Evolutionary conservation across 371 early-diverging fungal species (phyloP).

Genomic region (Paraphysoderma sedebokerense): DNA sequence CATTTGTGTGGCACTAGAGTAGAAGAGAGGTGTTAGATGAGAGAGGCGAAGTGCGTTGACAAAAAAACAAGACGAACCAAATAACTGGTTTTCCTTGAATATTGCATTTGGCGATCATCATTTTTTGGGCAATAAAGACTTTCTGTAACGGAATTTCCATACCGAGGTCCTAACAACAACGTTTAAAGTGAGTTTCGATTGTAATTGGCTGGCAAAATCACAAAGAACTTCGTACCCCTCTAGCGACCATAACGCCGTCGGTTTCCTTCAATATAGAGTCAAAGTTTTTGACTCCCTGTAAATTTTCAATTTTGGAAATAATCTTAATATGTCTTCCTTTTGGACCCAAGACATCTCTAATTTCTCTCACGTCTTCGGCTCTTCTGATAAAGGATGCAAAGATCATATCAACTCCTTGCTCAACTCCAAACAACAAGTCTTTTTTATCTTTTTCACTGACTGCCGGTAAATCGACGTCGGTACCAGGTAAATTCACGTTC

Average conservation of each 20-base stretch:
- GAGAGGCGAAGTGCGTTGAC: neutral
- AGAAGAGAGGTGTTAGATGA: neutral
- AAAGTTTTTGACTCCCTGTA: conserved; percentile 91
- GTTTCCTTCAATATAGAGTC: conserved; percentile 85
- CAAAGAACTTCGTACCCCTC: conserved; percentile 44
- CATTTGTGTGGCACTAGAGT: conserved; percentile 88
- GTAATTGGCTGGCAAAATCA: neutral
- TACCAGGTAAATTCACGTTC: conserved; percentile 75
- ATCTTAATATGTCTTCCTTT: conserved; percentile 73
- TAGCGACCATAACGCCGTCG: conserved; percentile 98
- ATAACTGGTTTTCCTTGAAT: conserved; percentile 90
- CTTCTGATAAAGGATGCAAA: conserved; percentile 94
- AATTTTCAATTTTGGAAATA: conserved; percentile 89
- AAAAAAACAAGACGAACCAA: no score
- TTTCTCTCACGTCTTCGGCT: conserved; percentile 69
- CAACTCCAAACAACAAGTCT: conserved; percentile 82
- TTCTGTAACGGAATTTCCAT: conserved; percentile 88
- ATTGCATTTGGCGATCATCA: conserved; percentile 89
- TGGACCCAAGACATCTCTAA: conserved; percentile 60
- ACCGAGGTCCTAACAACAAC: conserved; percentile 93
- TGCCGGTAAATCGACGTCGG: conserved; percentile 73
- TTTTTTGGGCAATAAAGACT: conserved; percentile 91
- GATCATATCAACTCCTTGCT: conserved; percentile 85
- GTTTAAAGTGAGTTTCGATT: neutral
- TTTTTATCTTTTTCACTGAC: conserved; percentile 85